phyloP scores from a whole-genome alignment of 345 rosid genomes.

The Barbarea vulgaris region DNA sequence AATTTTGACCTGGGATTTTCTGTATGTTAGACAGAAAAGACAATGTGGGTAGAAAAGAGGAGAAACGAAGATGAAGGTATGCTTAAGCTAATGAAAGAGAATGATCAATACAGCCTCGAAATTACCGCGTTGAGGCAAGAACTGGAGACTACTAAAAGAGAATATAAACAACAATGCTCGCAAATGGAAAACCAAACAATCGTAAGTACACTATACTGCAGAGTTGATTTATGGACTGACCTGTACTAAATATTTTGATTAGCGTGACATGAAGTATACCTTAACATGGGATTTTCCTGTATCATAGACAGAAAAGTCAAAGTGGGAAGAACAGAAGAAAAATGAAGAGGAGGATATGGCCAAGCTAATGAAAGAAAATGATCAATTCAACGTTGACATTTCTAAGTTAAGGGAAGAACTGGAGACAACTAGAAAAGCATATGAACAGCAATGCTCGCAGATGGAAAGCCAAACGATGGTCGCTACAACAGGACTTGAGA shows the following conservation, averaged over 20 bases:
- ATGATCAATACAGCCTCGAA: constrained; percentile 41
- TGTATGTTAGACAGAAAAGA: constrained; percentile 49
- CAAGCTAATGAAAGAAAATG: constrained; percentile 48
- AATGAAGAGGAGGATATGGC: constrained; percentile 47
- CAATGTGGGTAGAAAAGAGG: constrained; percentile 50
- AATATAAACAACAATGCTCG: constrained; percentile 45
- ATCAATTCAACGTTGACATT: constrained; percentile 42
- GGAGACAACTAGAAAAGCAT: constrained; percentile 48
- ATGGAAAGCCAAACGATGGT: constrained; percentile 63
- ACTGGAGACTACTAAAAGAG: constrained; percentile 53
- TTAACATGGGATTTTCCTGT: neutral
- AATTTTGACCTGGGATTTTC: neutral
- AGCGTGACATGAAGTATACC: constrained; percentile 1
- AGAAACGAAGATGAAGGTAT: constrained; percentile 48
- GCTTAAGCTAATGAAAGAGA: constrained; percentile 45
- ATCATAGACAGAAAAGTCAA: constrained; percentile 50
- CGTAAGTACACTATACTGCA: constrained; percentile 34
- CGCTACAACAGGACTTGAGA: constrained; percentile 48
- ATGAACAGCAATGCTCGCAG: constrained; percentile 52
- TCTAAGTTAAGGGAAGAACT: constrained; percentile 51
- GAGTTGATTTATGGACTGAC: neutral
- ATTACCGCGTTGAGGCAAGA: constrained; percentile 49
- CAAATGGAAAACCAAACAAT: constrained; percentile 63
- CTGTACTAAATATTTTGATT: neutral
- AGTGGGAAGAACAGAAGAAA: constrained; percentile 52